Evolutionary conservation across 2,329 filamentous ascomycete genomes (phyloP), one percentile per base, ranked within the genome.

Genomic region (Arthrobotrys pseudoclavata): DNA sequence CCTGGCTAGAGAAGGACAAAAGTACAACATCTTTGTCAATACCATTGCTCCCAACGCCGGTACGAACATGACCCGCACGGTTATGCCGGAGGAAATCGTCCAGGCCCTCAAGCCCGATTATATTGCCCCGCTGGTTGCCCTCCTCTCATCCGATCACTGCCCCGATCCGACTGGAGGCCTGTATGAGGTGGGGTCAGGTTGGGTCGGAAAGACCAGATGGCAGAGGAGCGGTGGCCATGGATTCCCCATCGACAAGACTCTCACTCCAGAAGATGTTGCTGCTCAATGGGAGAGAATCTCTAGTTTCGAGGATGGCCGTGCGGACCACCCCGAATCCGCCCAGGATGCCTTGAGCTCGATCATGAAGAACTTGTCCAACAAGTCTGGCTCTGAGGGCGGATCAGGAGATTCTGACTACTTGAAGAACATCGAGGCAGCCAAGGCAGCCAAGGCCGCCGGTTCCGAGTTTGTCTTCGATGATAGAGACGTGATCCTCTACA

Each of bases 41-140:
- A 97, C 94, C 74, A 97, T 99, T 82, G 96, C 96, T 24, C 96
- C 96, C 81, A 99, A 98, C 83, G 96, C 96, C 45, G 96, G 96
- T 81, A 99, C 96, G 52, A 90, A 91, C 83, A 96, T 99, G 92
- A 99, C 96, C 69, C 89, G 91, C 81, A 95, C 92, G 62, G 92
- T 99, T 84, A 89, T 99, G 87, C 96, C 96, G 31, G 94, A 97
- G 85, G 96, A 99, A 86, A 90, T 98, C 86, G 94, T 99, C 18
- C 94, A 98, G 86, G 95, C 96, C 53, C 97, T 99, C 88, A 99
- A 98, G 90, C 96, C 96, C 76, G 95, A 98, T 83, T 98, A 97
- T 85, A 94, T 99, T 84, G 96, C 96, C 66, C 96, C 96, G 78
- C 86, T 98, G 42, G 94, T 99, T 63, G 90, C 95, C 69, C 90